phyloP scores from a whole-genome alignment of 192 early-diverging fungal genomes.

The Anaeromyces robustus region DNA sequence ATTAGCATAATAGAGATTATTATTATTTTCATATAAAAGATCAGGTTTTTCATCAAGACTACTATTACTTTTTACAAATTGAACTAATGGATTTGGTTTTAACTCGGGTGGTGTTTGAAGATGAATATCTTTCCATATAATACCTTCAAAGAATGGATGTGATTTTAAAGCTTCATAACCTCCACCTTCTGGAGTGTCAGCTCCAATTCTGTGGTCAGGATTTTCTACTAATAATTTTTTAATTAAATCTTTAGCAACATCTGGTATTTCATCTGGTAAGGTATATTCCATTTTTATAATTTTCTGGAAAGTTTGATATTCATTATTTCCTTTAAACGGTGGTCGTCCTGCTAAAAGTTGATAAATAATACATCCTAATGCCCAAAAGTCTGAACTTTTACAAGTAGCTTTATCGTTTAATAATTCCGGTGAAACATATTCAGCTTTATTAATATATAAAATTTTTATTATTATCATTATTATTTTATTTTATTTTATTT shows the following conservation, averaged over 20 bases:
- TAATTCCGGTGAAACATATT: slow-evolving; percentile 95
- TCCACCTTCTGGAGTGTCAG: slow-evolving; percentile 10
- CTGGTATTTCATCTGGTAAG: slow-evolving; percentile 61
- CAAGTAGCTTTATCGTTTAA: slow-evolving; percentile 67
- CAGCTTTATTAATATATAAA: slow-evolving; percentile 41
- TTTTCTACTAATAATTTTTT: slow-evolving; percentile 55
- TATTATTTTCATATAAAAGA: too few relatives aligned
- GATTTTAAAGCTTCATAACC: slow-evolving; percentile 35
- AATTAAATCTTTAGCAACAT: slow-evolving; percentile 57
- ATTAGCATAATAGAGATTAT: too few relatives aligned
- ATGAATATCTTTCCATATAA: slow-evolving; percentile 53
- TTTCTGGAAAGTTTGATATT: slow-evolving; percentile 94
- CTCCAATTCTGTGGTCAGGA: slow-evolving; percentile 25
- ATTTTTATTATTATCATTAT: too few relatives aligned
- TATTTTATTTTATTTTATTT: not conserved
- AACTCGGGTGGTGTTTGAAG: slow-evolving; percentile 26
- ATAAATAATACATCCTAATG: slow-evolving; percentile 78
- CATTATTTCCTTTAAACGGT: slow-evolving; percentile 87
- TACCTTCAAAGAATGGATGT: slow-evolving; percentile 69
- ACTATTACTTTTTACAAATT: too few relatives aligned
- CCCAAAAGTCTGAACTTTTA: slow-evolving; percentile 57
- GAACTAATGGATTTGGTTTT: too few relatives aligned
- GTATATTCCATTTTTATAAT: slow-evolving; percentile 76
- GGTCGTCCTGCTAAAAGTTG: slow-evolving; percentile 77
- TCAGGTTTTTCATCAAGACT: too few relatives aligned